Evolutionary conservation across 352 stramenopile species (phyloP), one percentile per base, ranked within the genome.

Genomic region (Thalassiosira sp.): DNA sequence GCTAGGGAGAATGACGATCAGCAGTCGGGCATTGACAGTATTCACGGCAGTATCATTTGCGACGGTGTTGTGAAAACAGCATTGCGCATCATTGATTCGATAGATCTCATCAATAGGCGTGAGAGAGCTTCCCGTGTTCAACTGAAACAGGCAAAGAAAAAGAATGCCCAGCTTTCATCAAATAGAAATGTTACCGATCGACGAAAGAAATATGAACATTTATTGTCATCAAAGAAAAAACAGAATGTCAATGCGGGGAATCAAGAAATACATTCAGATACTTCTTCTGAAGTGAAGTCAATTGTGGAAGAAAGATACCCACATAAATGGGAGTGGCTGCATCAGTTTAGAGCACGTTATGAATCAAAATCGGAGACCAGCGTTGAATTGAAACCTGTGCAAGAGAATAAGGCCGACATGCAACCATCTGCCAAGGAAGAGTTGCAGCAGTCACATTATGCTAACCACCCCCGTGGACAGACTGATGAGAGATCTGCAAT

Each of bases 221-320:
- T 70, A 54, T 31, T 64, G 13, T 37, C 45, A 43, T 18, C 6
- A 43, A 63, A 54, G 3, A 40, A 18, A 16, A 31, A 31, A 33
- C 13, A 25, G 6, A 6, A 42, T 25, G 27, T 3, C 46, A 52
- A 49, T 35, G 16, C 49, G 11, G 20, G 48, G 61, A 51, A 60
- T 20, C 13, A 43, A 6, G 20, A 27, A 49, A 53, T 25, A 40
- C 31, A n/a, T 48, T 15, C 18, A 8, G 6, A 15, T 10, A 13
- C 25, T 42, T 22, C 24, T 13, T n/a, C 15, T 42, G n/a, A 58
- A 40, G 56, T 57, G 11, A 20, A 51, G 16, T 57, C 72, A 49
- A 35, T 74, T 20, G 48, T 81, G 18, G 63, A 81, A 62, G 52
- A 75, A 64, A 73, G 65, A 49, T 49, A 72, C 45, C 15, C 57